Evolutionary conservation across 2,329 filamentous ascomycete species (phyloP), one percentile per base, ranked within the genome.

Genomic region (Ciborinia camelliae): DNA sequence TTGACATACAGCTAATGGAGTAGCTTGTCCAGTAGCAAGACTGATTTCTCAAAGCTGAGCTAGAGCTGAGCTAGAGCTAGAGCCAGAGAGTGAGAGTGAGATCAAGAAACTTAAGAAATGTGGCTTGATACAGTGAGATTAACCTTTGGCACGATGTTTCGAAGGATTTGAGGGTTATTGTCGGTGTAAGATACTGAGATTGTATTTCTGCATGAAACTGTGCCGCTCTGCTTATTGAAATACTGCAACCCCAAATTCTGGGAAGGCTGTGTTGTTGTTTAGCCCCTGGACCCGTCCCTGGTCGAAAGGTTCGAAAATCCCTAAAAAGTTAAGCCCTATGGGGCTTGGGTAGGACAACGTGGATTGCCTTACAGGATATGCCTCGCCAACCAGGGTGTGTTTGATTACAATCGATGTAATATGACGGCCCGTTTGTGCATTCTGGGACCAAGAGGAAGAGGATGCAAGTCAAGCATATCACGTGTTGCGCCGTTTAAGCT

Each of bases 291-390:
- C n/a, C n/a, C n/a, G n/a, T 23, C 12, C 26, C 26, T 20, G 8
- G 48, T 35, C 28, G 35, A 32, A 62, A 48, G 59, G 54, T 54
- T 62, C 59, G n/a, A 37, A 47, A 30, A 61, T 35, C 47, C 23
- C 58, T 37, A 61, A 51, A 51, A 39, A 37, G 43, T 51, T 61
- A 61, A 37, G n/a, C 9, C 35, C 32, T 30, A 30, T 30, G 26
- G 35, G 48, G 59, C 48, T 32, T 26, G 15, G 8, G 26, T 45
- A 35, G 41, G 41, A 58, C 55, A 35, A 18, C 55, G 53, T 58
- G 28, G 20, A n/a, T 32, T 58, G 54, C 41, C 28, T 47, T 45
- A 35, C 41, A 35, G 28, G 20, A 26, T 47, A 35, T 47, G 28
- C 55, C 12, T 47, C 20, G 28, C 41, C 18, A 26, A 30, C 54